phyloP scores from a whole-genome alignment of 2,329 filamentous ascomycete species.

The Blumeria hordei region DNA sequence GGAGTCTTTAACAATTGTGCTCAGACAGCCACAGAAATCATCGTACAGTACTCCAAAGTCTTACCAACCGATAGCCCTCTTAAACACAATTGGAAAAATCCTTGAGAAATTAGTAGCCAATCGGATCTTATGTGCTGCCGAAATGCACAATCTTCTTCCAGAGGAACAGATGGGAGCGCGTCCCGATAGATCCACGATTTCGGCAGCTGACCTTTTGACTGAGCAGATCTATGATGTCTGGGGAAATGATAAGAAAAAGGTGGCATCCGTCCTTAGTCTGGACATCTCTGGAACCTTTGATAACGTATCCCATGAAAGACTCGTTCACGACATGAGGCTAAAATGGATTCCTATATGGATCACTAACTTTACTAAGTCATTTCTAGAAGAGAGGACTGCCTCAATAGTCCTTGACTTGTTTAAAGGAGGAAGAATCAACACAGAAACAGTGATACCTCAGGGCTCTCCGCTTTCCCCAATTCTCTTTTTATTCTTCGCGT shows the following conservation, averaged over 20 bases:
- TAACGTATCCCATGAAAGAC: not conserved
- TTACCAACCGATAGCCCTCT: not conserved
- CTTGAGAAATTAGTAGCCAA: not conserved
- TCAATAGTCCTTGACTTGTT: no score
- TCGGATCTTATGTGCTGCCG: not conserved
- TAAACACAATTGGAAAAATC: not conserved
- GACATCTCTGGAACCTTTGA: not conserved
- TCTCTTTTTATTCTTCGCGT: no score
- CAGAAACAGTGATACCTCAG: no score
- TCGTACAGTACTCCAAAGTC: not conserved
- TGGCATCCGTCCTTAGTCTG: not conserved
- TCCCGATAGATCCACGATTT: not conserved
- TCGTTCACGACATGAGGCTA: no score
- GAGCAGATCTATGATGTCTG: not conserved
- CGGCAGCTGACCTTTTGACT: not conserved
- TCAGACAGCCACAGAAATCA: not conserved
- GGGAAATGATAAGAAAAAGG: not conserved
- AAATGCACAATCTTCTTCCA: not conserved
- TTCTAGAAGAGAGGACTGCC: no score
- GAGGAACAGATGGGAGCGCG: not conserved
- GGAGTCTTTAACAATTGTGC: not conserved
- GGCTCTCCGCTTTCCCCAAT: no score
- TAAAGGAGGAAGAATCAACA: no score
- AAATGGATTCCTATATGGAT: no score
- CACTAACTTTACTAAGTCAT: no score